These are phyloP conservation scores for Berkeleyomyces basicola DNA, from an alignment of 2,329 filamentous ascomycete species.

Conservation along the genomic window DNA sequence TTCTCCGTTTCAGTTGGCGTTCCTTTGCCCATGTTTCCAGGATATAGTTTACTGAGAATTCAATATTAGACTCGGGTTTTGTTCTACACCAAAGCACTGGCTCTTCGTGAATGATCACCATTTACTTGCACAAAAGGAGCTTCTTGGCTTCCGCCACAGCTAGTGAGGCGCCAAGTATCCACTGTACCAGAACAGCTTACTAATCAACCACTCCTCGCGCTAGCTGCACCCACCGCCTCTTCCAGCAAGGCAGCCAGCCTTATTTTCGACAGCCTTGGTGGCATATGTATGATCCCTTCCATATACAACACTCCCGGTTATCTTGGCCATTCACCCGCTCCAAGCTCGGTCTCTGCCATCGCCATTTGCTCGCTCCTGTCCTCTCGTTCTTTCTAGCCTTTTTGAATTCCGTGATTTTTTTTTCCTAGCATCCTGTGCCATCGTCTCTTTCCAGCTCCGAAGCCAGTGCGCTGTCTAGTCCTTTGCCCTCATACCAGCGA, in stretches of 20 bases:
- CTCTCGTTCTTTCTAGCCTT: neutral
- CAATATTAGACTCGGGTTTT: neutral
- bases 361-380: neutral
- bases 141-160: neutral
- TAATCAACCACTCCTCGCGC: conserved; percentile 1
- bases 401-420: neutral
- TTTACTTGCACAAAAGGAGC: neutral
- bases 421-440: neutral
- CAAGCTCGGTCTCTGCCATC: neutral
- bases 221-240: neutral
- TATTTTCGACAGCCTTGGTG: conserved; percentile 8
- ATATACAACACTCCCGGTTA: conserved; percentile 6
- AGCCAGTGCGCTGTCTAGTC: neutral
- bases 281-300: conserved; percentile 9
- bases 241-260: conserved; percentile 2
- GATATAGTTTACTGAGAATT: neutral
- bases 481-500: neutral
- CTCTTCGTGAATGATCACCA: neutral
- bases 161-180: neutral
- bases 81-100: neutral
- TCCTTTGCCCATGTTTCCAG: neutral
- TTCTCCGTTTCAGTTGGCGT: neutral
- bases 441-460: neutral
- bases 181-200: conserved; percentile 1
- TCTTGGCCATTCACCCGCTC: neutral